Conservation (phyloP, 371 early-diverging fungal genomes). For the Syncephalis fuscata region DNA sequence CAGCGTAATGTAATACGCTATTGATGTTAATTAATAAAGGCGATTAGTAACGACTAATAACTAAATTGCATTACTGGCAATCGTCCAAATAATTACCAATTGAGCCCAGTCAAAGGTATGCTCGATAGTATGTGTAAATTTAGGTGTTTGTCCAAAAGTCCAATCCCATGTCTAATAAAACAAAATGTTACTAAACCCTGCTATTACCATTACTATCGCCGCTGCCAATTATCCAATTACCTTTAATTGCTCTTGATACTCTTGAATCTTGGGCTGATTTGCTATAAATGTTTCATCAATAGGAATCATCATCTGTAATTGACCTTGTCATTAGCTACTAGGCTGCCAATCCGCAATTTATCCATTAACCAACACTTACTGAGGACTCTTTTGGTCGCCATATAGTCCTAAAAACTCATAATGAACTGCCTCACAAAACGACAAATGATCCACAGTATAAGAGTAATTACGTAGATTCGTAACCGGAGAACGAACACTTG, state of each 20-base stretch:
- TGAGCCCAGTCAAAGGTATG: constrained; percentile 37
- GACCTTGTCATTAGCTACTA: too few species aligned
- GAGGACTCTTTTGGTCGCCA: constrained; percentile 13
- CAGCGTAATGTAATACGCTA: too few species aligned
- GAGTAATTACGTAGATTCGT: constrained; percentile 66
- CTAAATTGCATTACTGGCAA: too few species aligned
- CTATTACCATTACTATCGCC: background rate
- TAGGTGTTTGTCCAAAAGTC: constrained; percentile 85
- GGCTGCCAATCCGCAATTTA: too few species aligned
- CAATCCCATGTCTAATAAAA: constrained; percentile 73
- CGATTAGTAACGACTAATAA: too few species aligned
- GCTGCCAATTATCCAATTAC: constrained; percentile 3
- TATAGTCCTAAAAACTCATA: constrained; percentile 38
- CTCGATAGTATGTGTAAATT: constrained; percentile 47
- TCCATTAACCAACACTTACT: too few species aligned
- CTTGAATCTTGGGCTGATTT: constrained; percentile 14
- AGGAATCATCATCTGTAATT: constrained; percentile 6
- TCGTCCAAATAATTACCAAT: constrained; percentile 34
- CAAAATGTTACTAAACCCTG: too few species aligned
- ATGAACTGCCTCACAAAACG: constrained; percentile 61
- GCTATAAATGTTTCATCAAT: constrained; percentile 16
- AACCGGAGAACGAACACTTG: constrained; percentile 75
- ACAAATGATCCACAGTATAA: constrained; percentile 59
- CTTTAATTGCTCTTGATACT: constrained; percentile 22
- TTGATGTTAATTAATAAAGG: too few species aligned